phyloP scores from a whole-genome alignment of 495 filamentous ascomycete species.

The Trypethelium eluteriae region DNA sequence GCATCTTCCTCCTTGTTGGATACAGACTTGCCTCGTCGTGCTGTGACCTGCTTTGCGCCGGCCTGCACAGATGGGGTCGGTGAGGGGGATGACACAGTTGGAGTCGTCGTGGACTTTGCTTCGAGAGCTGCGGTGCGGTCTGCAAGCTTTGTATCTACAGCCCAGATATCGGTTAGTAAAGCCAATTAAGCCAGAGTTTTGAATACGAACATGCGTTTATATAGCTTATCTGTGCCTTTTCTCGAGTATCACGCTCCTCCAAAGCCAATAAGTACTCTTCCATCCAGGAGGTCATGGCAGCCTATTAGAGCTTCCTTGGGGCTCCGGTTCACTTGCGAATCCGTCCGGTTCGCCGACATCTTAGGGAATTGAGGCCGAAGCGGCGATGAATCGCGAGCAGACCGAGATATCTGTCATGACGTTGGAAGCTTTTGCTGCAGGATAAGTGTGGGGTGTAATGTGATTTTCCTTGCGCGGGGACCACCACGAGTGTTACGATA shows the following conservation, averaged over 20 bases:
- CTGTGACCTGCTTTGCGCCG: slow-evolving; percentile 16
- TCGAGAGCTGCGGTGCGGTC: slow-evolving; percentile 33
- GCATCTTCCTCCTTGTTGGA: slow-evolving; percentile 15
- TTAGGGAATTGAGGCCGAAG: neutral
- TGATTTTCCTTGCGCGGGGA: neutral
- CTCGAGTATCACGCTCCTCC: slow-evolving; percentile 32
- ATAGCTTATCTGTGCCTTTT: slow-evolving; percentile 31
- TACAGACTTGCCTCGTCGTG: slow-evolving; percentile 5
- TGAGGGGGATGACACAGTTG: slow-evolving; percentile 6
- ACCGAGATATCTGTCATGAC: no score
- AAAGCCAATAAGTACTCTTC: slow-evolving; percentile 33
- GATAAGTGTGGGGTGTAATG: neutral
- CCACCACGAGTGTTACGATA: no score
- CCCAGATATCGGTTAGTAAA: neutral
- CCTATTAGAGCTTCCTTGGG: neutral
- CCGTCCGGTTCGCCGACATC: neutral
- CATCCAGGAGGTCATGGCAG: slow-evolving; percentile 33
- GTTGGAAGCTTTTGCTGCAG: no score
- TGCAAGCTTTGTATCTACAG: slow-evolving; percentile 37
- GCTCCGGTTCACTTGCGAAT: neutral
- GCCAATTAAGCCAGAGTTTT: slow-evolving; percentile 1
- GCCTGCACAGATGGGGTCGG: slow-evolving; percentile 15
- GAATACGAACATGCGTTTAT: slow-evolving; percentile 32
- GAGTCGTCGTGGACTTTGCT: neutral
- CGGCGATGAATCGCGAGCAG: no score